phyloP scores from a whole-genome alignment of 495 filamentous ascomycete genomes.

The Penicillium waksmanii region DNA sequence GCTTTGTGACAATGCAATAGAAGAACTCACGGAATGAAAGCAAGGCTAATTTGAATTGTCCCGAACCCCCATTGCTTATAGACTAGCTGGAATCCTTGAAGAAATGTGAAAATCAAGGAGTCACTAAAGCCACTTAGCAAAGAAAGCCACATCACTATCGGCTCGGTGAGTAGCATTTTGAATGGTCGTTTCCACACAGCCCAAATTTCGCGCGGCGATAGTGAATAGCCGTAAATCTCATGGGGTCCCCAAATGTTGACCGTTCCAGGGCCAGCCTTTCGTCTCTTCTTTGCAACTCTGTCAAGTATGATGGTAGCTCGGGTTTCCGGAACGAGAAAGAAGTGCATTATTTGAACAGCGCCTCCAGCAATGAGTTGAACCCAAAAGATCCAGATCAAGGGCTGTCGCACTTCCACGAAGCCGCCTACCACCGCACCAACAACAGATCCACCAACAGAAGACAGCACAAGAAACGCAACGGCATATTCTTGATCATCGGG shows the following conservation, averaged over 20 bases:
- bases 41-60: conserved; percentile 56
- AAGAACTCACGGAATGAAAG: conserved; percentile 53
- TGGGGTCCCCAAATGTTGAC: conserved; percentile 63
- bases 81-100: conserved; percentile 66
- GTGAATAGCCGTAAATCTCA: conserved; percentile 46
- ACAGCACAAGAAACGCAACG: conserved; percentile 75
- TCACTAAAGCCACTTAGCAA: conserved; percentile 76
- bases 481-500: conserved; percentile 66
- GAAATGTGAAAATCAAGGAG: conserved; percentile 80
- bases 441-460: conserved; percentile 73
- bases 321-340: conserved; percentile 70
- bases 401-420: conserved; percentile 64
- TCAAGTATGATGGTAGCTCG: conserved; percentile 69
- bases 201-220: conserved; percentile 29
- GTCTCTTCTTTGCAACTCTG: conserved; percentile 64
- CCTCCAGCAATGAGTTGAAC: conserved; percentile 77
- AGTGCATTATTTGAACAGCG: conserved; percentile 64
- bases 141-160: conserved; percentile 73
- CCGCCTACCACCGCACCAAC: conserved; percentile 81
- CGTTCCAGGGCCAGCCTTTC: conserved; percentile 55
- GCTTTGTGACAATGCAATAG: no score
- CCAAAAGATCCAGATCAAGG: conserved; percentile 80
- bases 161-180: conserved; percentile 76
- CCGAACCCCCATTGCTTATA: conserved; percentile 67
- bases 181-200: conserved; percentile 66